Evolutionary conservation across 179 eudicot genomes (phyloP).

Genomic region (Beta macrorhiza): DNA sequence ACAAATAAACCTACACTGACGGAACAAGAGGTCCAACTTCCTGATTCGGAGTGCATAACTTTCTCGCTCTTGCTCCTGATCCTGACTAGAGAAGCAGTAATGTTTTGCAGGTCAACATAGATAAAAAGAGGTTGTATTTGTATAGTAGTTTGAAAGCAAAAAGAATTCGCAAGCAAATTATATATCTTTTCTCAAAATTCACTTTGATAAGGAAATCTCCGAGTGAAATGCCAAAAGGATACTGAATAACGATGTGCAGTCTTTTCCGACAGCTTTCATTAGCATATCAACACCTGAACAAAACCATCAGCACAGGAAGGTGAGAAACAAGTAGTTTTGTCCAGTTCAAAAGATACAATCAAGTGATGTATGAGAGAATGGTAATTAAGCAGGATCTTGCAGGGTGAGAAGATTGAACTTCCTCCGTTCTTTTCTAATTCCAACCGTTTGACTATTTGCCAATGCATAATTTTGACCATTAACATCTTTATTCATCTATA

Average conservation of each 20-base stretch:
- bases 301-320: constrained; percentile 6
- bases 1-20: no score
- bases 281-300: constrained; percentile 81
- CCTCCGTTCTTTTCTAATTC: no score
- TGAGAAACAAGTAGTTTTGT: not conserved
- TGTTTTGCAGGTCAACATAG: no score
- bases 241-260: constrained; percentile 95
- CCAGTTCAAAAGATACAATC: not conserved
- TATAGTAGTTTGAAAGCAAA: not conserved
- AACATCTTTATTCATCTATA: no score
- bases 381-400: not conserved
- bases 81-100: no score
- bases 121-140: no score
- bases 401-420: not conserved
- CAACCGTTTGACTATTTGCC: no score
- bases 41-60: not conserved
- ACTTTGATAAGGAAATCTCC: not conserved
- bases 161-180: not conserved
- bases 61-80: no score
- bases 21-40: not conserved
- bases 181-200: not conserved
- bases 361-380: not conserved
- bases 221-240: constrained; percentile 47
- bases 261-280: constrained; percentile 95
- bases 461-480: no score